Evolutionary conservation across 1,139 yeast genomes (phyloP), one percentile per base, ranked within the genome.

Genomic region (Saccharomyces hybrid): DNA sequence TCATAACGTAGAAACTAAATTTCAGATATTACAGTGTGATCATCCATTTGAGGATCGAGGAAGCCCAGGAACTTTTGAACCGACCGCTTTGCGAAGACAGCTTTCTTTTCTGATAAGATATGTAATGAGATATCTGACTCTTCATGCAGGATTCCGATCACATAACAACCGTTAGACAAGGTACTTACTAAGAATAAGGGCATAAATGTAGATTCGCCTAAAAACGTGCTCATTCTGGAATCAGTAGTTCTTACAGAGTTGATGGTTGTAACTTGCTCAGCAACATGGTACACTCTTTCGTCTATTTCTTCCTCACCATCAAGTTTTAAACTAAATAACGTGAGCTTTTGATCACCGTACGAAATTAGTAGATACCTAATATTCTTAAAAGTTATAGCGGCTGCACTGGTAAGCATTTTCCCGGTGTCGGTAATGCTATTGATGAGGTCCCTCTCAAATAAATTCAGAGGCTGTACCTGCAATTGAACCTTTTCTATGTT

Each of bases 131-230:
- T 38, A 38, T 7, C 26, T 16, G 44, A 9, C 13, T 38, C 44
- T 16, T 47, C 27, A 13, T 28, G 16, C 14, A 28, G 5, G 14
- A 47, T 14, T 6, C 61, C 51, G 1, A 61, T 38, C 25, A 47
- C 26, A 50, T 56, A 60, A 31, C 54, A 50, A 2, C 63, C 63
- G 28, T 56, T 56, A 38, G 50, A 48, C 29, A 31, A 29, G 9
- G 61, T 59, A 25, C 55, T 54, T 23, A 61, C 48, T 2, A 52
- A n/a, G 46, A 59, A 59, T 32, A 61, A 34, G 3, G 58, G 58
- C 13, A 31, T 41, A 44, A 46, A 46, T 9, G n/a, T 38, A 9
- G 16, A 6, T 7, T 31, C 16, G 23, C 29, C 19, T 19, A 38
- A 38, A 16, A 38, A 16, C 19, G 25, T 5, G 4, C 34, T n/a